These are phyloP conservation scores for Gossypium herbaceum DNA, from an alignment of 345 rosid genomes.

Conservation along the genomic window DNA sequence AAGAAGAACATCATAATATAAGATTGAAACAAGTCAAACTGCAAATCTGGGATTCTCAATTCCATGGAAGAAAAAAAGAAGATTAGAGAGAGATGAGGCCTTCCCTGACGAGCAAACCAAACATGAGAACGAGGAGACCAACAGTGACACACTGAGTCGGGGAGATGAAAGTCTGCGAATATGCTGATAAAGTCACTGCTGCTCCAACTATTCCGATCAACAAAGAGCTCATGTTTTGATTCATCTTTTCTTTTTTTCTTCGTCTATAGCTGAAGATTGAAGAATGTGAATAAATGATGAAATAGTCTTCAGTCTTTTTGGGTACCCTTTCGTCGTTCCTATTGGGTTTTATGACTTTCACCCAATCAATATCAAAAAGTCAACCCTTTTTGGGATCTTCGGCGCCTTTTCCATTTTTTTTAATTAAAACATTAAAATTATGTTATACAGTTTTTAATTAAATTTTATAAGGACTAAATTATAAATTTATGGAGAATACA, in stretches of 20 bases:
- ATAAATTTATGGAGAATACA: too few species aligned
- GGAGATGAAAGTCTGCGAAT: constrained; percentile 53
- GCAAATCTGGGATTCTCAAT: not conserved
- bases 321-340: not conserved
- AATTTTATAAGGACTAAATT: too few species aligned
- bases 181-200: constrained; percentile 65
- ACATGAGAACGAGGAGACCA: constrained; percentile 65
- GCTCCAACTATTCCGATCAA: constrained; percentile 73
- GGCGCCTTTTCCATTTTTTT: not conserved
- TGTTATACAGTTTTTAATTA: too few species aligned
- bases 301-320: not conserved
- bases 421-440: not conserved
- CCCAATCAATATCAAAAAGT: not conserved
- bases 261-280: not conserved
- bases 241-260: constrained; percentile 22
- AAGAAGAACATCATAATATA: not conserved
- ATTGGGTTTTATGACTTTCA: not conserved
- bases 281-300: not conserved
- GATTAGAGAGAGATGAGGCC: constrained; percentile 57
- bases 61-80: not conserved
- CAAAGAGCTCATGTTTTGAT: constrained; percentile 45
- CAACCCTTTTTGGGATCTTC: constrained; percentile 5
- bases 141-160: constrained; percentile 52
- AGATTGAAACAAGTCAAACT: not conserved
- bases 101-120: constrained; percentile 71